Evolutionary conservation across 2,329 filamentous ascomycete genomes (phyloP).

Genomic region (Cadophora luteo-olivacea): DNA sequence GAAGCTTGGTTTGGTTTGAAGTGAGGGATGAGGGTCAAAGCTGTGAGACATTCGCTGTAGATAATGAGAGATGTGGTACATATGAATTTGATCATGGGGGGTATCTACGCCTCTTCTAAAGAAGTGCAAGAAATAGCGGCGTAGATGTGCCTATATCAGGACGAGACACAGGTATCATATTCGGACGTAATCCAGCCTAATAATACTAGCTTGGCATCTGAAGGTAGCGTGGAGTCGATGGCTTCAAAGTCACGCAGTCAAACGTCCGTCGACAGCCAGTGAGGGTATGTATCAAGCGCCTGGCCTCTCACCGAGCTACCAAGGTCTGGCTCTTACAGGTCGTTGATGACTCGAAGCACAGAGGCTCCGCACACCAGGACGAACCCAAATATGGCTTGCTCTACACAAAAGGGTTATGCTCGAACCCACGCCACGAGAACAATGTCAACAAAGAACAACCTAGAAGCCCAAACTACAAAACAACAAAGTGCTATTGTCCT

Average conservation of each 20-base stretch:
- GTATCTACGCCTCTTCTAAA: background rate
- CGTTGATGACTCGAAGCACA: background rate
- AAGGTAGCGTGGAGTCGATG: too few species aligned
- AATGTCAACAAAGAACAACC: background rate
- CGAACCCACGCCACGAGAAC: background rate
- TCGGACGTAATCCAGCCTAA: background rate
- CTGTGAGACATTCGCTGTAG: background rate
- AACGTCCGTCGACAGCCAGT: too few species aligned
- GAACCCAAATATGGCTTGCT: background rate
- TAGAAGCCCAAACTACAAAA: background rate
- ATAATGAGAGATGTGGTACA: background rate
- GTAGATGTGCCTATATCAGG: background rate
- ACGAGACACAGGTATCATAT: background rate
- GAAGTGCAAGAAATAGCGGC: background rate
- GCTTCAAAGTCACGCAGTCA: too few species aligned
- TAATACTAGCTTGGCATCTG: too few species aligned
- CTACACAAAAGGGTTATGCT: background rate
- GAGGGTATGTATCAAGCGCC: too few species aligned
- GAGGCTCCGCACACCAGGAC: background rate
- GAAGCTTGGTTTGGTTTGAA: conserved; percentile 32
- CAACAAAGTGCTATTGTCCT: background rate
- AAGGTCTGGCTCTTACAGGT: background rate
- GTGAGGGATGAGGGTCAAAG: background rate
- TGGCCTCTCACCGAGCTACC: too few species aligned
- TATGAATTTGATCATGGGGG: background rate